A percentile compares a stretch with the other conserved stretches of the same genome.
phyloP scores from a whole-genome alignment of 208 protist genomes.

The Leishmania braziliensis region DNA sequence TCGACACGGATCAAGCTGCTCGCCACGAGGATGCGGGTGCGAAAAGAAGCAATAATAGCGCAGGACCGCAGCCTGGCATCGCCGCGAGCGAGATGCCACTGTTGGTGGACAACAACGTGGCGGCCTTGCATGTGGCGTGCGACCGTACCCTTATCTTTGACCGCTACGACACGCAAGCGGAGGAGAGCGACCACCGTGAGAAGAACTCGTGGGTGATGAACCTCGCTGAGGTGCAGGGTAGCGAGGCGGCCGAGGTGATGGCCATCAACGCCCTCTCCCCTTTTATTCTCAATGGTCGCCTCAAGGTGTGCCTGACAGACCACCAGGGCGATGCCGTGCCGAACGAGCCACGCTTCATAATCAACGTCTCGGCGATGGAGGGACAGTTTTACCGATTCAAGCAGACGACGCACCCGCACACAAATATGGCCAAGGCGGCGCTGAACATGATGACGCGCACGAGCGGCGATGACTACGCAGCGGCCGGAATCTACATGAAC shows the following conservation, averaged over 20 bases:
- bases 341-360: conserved; percentile 90
- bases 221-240: conserved; percentile 89
- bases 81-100: background rate
- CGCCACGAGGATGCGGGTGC: background rate
- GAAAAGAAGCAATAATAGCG: background rate
- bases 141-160: conserved; percentile 70
- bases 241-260: conserved; percentile 95
- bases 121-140: conserved; percentile 12
- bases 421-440: conserved; percentile 98
- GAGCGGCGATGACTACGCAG: conserved; percentile 89
- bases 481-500: conserved; percentile 96
- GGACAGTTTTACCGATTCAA: conserved; percentile 95
- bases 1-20: conserved; percentile 16
- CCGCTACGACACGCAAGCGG: conserved; percentile 89
- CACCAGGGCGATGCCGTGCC: conserved; percentile 58
- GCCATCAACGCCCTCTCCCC: conserved; percentile 97
- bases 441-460: conserved; percentile 99
- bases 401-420: conserved; percentile 96
- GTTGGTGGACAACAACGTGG: conserved; percentile 3
- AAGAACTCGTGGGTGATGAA: conserved; percentile 93
- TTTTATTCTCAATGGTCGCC: conserved; percentile 94
- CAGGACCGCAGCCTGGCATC: conserved; percentile 8
- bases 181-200: conserved; percentile 86
- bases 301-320: conserved; percentile 89
- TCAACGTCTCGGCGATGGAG: conserved; percentile 99